phyloP scores from a whole-genome alignment of 768 basidiomycete genomes.

The Trametes coccinea region DNA sequence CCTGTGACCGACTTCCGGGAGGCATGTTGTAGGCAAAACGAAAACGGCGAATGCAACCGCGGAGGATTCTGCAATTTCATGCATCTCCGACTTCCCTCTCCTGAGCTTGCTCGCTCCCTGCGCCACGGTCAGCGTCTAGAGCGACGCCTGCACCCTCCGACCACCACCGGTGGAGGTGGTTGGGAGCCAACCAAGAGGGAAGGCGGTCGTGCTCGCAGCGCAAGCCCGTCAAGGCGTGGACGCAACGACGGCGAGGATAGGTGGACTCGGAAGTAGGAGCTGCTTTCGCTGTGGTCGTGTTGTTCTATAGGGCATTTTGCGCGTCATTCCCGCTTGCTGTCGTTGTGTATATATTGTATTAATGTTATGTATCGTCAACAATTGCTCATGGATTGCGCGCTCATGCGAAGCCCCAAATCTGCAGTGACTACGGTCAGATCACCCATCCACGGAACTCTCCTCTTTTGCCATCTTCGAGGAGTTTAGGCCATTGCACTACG shows the following conservation, averaged over 20 bases:
- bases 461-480: constrained; percentile 41
- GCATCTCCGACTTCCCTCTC: constrained; percentile 89
- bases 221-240: constrained; percentile 64
- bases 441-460: constrained; percentile 65
- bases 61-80: constrained; percentile 99
- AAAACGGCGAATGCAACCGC: constrained; percentile 96
- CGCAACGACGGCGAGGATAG: constrained; percentile 70
- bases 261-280: constrained; percentile 38
- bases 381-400: not conserved
- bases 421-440: constrained; percentile 43
- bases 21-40: constrained; percentile 98
- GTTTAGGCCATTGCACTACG: constrained; percentile 85
- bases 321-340: not conserved
- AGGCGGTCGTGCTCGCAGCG: constrained; percentile 66
- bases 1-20: constrained; percentile 99
- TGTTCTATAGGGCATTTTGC: not conserved
- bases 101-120: constrained; percentile 76
- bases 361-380: not conserved
- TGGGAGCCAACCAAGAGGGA: constrained; percentile 83
- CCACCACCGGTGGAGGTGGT: constrained; percentile 65
- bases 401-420: too few species aligned
- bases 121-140: constrained; percentile 84
- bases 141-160: constrained; percentile 69
- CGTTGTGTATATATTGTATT: constrained; percentile 10
- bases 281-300: not conserved